phyloP scores from a whole-genome alignment of 352 stramenopile species.

The Stephanocyclus meneghinianus region DNA sequence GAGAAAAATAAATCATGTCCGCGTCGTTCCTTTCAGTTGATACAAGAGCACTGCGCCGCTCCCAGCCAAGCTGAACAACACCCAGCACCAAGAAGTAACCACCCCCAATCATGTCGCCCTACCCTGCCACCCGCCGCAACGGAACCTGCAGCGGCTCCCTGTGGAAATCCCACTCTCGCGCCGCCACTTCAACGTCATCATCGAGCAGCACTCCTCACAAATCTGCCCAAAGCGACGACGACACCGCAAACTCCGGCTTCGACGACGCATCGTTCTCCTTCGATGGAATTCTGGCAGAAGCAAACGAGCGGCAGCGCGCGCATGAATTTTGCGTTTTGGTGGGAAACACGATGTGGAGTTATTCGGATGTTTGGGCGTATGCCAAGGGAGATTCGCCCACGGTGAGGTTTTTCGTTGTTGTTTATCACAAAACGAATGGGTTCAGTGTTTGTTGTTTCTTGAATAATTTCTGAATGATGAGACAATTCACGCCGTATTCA shows the following conservation, averaged over 20 bases:
- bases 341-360: slow-evolving; percentile 68
- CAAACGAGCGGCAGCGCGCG: slow-evolving; percentile 54
- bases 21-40: no score
- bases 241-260: background rate
- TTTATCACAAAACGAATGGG: background rate
- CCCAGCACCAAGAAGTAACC: background rate
- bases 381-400: slow-evolving; percentile 66
- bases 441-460: background rate
- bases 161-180: slow-evolving; percentile 51
- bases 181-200: background rate
- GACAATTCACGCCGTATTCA: background rate
- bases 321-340: slow-evolving; percentile 75
- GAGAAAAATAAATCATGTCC: no score
- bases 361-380: slow-evolving; percentile 64
- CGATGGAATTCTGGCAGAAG: slow-evolving; percentile 48
- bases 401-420: slow-evolving; percentile 24
- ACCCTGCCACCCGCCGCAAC: slow-evolving; percentile 44
- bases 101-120: slow-evolving; percentile 34
- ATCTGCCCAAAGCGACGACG: background rate
- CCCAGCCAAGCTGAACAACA: background rate
- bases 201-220: background rate
- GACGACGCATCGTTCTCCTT: slow-evolving; percentile 16
- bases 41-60: background rate
- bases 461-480: background rate
- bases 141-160: slow-evolving; percentile 48